Conservation (phyloP, 257 asterid genomes). For the Dorcoceras hygrometricum region DNA sequence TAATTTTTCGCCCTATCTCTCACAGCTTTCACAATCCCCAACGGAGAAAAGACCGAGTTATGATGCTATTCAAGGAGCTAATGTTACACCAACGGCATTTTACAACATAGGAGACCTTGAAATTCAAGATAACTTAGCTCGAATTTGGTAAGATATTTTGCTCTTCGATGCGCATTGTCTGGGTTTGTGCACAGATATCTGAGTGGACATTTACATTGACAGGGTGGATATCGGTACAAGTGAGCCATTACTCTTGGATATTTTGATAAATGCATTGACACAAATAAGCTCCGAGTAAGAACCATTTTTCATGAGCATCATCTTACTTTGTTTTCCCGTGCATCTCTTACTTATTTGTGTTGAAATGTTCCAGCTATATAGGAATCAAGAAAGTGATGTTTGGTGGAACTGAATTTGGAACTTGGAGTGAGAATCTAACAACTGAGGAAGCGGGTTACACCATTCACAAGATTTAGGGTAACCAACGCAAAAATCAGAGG, state of each 20-base stretch:
- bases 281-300: constrained; percentile 90
- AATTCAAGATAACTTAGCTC: constrained; percentile 86
- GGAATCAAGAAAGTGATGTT: constrained; percentile 91
- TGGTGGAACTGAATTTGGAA: constrained; percentile 82
- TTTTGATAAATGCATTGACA: constrained; percentile 78
- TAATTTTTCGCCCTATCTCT: constrained; percentile 21
- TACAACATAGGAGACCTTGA: constrained; percentile 96
- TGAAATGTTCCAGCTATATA: constrained; percentile 47
- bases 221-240: constrained; percentile 91
- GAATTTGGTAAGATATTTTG: constrained; percentile 57
- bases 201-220: constrained; percentile 27
- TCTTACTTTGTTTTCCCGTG: background rate
- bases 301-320: constrained; percentile 8
- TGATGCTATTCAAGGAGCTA: constrained; percentile 85
- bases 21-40: constrained; percentile 73
- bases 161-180: background rate
- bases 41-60: constrained; percentile 75
- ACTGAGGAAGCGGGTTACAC: constrained; percentile 75
- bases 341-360: constrained; percentile 18
- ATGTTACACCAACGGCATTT: constrained; percentile 74
- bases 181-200: constrained; percentile 17
- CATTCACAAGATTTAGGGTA: constrained; percentile 69
- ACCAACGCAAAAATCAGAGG: background rate
- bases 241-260: constrained; percentile 80
- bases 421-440: constrained; percentile 75